phyloP scores from a whole-genome alignment of 129 eudicot species.

The Arctium minus region DNA sequence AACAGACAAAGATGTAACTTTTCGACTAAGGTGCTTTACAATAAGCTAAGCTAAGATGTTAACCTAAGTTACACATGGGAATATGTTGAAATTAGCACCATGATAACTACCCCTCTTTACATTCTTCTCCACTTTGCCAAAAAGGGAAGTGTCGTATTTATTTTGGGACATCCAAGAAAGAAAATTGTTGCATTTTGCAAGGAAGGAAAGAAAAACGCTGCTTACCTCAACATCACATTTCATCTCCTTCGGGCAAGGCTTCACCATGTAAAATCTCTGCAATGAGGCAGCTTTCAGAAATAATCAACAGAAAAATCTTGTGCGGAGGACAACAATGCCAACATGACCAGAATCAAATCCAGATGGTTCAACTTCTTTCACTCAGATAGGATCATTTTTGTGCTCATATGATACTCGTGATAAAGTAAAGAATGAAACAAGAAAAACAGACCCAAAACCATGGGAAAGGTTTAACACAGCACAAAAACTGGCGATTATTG shows the following conservation, averaged over 20 bases:
- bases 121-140: neutral
- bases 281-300: constrained; percentile 31
- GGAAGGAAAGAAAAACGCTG: neutral
- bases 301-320: neutral
- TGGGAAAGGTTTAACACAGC: neutral
- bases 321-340: neutral
- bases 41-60: neutral
- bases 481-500: neutral
- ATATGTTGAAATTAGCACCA: neutral
- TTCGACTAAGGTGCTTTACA: neutral
- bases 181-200: neutral
- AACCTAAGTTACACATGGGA: neutral
- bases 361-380: neutral
- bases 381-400: neutral
- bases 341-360: neutral
- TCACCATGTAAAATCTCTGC: constrained; percentile 96
- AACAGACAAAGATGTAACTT: neutral
- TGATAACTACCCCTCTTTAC: neutral
- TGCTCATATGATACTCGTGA: neutral
- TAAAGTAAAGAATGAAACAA: neutral
- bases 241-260: constrained; percentile 98
- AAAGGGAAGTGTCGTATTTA: neutral
- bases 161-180: neutral
- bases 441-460: neutral
- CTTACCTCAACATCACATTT: constrained; percentile 98